These are phyloP conservation scores for Auricularia sp. DNA, from an alignment of 768 basidiomycete species.

Conservation along the genomic window DNA sequence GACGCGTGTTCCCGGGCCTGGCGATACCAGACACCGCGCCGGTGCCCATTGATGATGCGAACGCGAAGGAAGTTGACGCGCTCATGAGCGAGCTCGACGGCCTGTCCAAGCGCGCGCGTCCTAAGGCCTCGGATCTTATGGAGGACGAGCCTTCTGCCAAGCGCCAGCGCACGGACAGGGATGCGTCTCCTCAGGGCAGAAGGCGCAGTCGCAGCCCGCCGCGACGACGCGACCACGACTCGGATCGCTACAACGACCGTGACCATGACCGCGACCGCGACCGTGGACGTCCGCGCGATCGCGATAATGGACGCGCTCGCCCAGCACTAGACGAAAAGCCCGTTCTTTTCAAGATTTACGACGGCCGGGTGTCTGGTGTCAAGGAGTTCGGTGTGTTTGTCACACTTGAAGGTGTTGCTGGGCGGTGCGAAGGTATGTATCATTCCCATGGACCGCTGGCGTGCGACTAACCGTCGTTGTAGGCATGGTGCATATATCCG, in stretches of 20 bases:
- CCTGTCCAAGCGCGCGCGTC: slow-evolving; percentile 42
- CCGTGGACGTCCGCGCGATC: slow-evolving; percentile 24
- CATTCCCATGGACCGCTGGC: neutral
- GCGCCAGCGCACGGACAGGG: slow-evolving; percentile 42
- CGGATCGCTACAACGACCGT: slow-evolving; percentile 23
- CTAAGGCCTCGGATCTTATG: slow-evolving; percentile 25
- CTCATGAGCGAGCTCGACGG: slow-evolving; percentile 86
- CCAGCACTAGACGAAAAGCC: slow-evolving; percentile 64
- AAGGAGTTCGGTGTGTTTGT: slow-evolving; percentile 98
- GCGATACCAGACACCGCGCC: slow-evolving; percentile 67
- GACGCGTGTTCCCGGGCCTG: slow-evolving; percentile 84
- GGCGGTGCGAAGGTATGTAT: slow-evolving; percentile 76
- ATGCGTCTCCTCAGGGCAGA: slow-evolving; percentile 35
- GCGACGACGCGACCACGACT: slow-evolving; percentile 33
- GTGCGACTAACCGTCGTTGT: slow-evolving; percentile 7
- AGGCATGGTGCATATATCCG: slow-evolving; percentile 98
- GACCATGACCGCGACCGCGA: slow-evolving; percentile 32
- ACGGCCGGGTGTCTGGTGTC: slow-evolving; percentile 71
- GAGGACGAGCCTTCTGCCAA: slow-evolving; percentile 38
- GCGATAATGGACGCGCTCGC: slow-evolving; percentile 13
- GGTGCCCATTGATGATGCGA: slow-evolving; percentile 34
- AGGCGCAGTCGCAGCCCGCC: slow-evolving; percentile 43
- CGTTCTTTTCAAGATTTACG: slow-evolving; percentile 89
- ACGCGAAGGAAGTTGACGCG: slow-evolving; percentile 55
- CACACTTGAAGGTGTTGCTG: slow-evolving; percentile 73